These are phyloP conservation scores for Steccherinum ochraceum DNA, from an alignment of 768 basidiomycete genomes.

Conservation along the genomic window DNA sequence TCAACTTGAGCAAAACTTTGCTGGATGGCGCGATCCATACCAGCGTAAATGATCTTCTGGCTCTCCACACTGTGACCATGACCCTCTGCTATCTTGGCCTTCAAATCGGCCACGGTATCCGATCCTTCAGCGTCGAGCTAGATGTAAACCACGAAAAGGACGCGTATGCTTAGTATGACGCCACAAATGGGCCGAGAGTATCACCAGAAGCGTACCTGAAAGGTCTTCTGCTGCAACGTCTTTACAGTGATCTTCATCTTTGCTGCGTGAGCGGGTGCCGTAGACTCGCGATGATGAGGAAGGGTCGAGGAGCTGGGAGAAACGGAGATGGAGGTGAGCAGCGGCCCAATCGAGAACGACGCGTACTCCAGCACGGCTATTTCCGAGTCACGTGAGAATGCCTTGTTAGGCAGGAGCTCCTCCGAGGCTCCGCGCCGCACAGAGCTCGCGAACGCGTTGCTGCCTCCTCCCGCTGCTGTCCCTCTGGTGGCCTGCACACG, in stretches of 20 bases:
- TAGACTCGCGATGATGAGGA: too few relatives aligned
- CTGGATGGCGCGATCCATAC: conserved; percentile 33
- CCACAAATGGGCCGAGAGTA: neutral
- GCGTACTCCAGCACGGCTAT: conserved; percentile 9
- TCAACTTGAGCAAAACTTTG: conserved; percentile 4
- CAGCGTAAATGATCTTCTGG: conserved; percentile 95
- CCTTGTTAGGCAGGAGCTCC: too few relatives aligned
- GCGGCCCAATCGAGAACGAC: conserved; percentile 5
- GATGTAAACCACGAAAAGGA: neutral
- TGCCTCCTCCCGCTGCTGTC: neutral
- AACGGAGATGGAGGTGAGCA: neutral
- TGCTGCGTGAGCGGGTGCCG: neutral
- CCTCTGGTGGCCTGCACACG: conserved; percentile 2
- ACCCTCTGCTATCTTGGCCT: conserved; percentile 71
- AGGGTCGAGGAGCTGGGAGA: neutral
- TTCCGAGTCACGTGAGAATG: conserved; percentile 1
- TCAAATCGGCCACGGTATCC: conserved; percentile 74
- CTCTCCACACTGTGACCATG: conserved; percentile 68
- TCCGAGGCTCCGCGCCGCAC: too few relatives aligned
- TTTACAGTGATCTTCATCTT: conserved; percentile 93
- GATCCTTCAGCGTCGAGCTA: conserved; percentile 73
- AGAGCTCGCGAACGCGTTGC: too few relatives aligned
- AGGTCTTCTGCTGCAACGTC: conserved; percentile 91
- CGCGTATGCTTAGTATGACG: neutral
- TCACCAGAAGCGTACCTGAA: conserved; percentile 45